Evolutionary conservation across 371 early-diverging fungal species (phyloP), one percentile per base, ranked within the genome.

Genomic region (Rhizopus sp.): DNA sequence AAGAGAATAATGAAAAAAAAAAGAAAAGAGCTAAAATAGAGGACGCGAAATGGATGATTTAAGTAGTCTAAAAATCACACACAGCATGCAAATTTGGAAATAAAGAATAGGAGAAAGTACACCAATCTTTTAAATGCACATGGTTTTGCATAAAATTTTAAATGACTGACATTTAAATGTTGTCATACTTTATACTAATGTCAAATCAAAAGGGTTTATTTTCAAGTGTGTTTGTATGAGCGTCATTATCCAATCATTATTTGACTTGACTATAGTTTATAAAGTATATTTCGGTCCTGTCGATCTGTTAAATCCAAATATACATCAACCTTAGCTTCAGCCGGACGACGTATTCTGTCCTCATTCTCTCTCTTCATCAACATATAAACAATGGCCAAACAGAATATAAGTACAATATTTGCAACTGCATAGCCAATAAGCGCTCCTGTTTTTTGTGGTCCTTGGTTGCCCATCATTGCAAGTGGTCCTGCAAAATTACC

Each of bases 251-350:
- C 23, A 23, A 23, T 23, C 23, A 23, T 23, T 23, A 23, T 23
- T 13, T 10, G 5, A 2, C 5, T 37, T 37, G 7, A 9, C 58
- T 66, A 77, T 7, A 77, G 63, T 13, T 66, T 66, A 50, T 78
- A 78, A 16, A 75, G 57, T 44, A 69, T 67, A 23, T 64, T 75
- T 53, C 48, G 53, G 42, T 78, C 71, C 60, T 70, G 55, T 17
- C 33, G 33, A 54, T 78, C 78, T 0, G 78, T 75, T 3, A 68
- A 50, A 52, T 73, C 73, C 7, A 70, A 50, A n/a, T 68, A 53
- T 10, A 60, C 59, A 44, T 70, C 66, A 8, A 53, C 55, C 3
- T 35, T 13, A 8, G 49, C 38, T 4, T 31, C 47, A 2, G 55
- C 47, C 9, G 66, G 63, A 9, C 66, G 51, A 3, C 48, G 56